Base-by-base conservation (phyloP, 352 stramenopile genomes). In the Lagenidium giganteum region DNA sequence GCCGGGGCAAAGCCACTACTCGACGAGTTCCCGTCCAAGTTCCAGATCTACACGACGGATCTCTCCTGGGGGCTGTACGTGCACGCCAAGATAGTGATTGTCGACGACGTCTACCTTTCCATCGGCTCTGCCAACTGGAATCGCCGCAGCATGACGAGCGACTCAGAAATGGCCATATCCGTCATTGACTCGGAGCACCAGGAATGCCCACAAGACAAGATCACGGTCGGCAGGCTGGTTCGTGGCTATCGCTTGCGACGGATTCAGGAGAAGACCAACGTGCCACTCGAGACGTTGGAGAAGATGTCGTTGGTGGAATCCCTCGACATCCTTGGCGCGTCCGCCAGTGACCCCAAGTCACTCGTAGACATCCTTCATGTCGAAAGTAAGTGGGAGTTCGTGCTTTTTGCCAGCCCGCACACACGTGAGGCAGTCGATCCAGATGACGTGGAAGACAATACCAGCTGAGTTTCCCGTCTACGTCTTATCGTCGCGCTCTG, bases 121-220 rank as follows among this genome's bases (percentile, higher is more conserved):
- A 74, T 96, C 38, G 85, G 88, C 9, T 95, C 81, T 27, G 71
- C 83, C 40, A 97, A 96, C 64, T 96, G 94, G 60, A 97, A 96
- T 52, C 81, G 94, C 38, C 80, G 90, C 25, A 95, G 77, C 40
- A 82, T 88, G 53, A 83, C 71, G 29, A 77, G 57, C 26, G 74
- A 86, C 56, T 67, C 67, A 32, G 72, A 87, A 48, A 77, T 87
- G 27, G 70, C 54, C n/a, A 54, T 70, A 22, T 70, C 66, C 39
- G 52, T 87, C 17, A 52, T 87, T 14, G 70, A 82, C 37, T 5
- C 27, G 0, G 6, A 49, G 18, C 14, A 49, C 41, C 20, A 68
- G 54, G 20, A 71, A 31, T 20, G 25, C 7, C 8, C 25, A n/a
- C 18, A 26, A 41, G 58, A 70, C 27, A 58, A 61, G 13, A 68